Conservation (phyloP, 2,329 filamentous ascomycete species). For the Nemania sp. region DNA sequence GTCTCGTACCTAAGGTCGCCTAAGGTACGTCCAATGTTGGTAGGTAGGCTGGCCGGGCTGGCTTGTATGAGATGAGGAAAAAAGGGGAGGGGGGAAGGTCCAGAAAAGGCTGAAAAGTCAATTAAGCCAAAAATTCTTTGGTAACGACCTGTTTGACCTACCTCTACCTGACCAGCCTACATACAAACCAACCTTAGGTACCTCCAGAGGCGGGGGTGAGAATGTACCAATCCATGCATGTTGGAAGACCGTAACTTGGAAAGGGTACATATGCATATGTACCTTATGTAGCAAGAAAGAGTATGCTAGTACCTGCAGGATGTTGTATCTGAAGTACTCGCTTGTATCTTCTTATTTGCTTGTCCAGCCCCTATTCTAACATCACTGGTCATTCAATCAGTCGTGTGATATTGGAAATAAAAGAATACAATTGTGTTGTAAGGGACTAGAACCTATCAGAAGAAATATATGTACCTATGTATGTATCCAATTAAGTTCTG, state of each 20-base stretch:
- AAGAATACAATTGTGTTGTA: background rate
- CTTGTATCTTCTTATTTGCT: background rate
- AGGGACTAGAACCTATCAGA: background rate
- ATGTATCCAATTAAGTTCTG: background rate
- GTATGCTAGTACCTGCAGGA: no score
- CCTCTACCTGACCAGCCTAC: background rate
- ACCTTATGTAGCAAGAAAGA: no score
- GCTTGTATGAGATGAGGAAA: slow-evolving; percentile 15
- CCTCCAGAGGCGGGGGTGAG: no score
- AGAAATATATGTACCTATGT: background rate
- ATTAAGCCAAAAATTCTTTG: background rate
- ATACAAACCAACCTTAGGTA: background rate
- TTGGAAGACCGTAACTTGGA: no score
- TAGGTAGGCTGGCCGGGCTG: no score
- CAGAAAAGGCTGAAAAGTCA: slow-evolving; percentile 21
- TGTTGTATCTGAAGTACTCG: no score
- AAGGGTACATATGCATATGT: no score
- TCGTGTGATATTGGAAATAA: background rate
- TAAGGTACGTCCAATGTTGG: no score
- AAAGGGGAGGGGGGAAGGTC: background rate
- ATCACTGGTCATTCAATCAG: background rate
- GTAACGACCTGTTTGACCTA: background rate
- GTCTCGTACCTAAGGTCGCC: no score
- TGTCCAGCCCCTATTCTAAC: background rate
- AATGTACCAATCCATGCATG: no score